Evolutionary conservation across 495 filamentous ascomycete species (phyloP), one percentile per base, ranked within the genome.

Genomic region (Annulohypoxylon nitens): DNA sequence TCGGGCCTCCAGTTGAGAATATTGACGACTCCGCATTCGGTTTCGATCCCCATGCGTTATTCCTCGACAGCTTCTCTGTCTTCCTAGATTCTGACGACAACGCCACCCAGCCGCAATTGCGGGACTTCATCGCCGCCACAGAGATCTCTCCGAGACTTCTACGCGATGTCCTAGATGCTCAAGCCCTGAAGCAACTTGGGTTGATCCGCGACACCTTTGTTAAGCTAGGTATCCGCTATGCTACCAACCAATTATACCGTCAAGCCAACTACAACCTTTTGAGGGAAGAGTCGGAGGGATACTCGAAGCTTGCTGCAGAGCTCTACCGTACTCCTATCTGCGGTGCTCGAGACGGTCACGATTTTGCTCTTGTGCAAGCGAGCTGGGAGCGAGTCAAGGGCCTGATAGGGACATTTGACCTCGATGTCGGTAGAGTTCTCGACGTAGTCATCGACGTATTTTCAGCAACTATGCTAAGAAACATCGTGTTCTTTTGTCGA

Each of bases 231-330:
- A 92, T 97, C 69, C 90, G 95, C 60, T 93, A 97, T 71, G 90
- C 93, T 61, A 99, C 97, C 7, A 94, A 96, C 74, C 81, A 95
- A 16, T 88, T 98, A 2, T 99, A 99, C 76, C 91, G 94, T 51
- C 97, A 98, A 78, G 93, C 94, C 0, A 98, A 97, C 77, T 97
- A 97, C 83, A 99, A 99, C 75, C 84, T 99, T 2, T 84, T 99
- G 16, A 88, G 97, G 34, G 97, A 99, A 84, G 97, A 99, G 80
- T 92, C 93, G 0, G 97, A 99, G 80, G 97, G 97, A 34, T 99
- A 95, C 76, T 87, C 88, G 9, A 97, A 97, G 80, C 86, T 97
- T 18, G 83, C 94, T 9, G 96, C 93, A 0, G 94, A 97, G 78
- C 90, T 96, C 34, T 97, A 95, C 76, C 94, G 92, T 6, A 93